These are phyloP conservation scores for Ulmus americana DNA, from an alignment of 331 rosid species.

Conservation along the genomic window DNA sequence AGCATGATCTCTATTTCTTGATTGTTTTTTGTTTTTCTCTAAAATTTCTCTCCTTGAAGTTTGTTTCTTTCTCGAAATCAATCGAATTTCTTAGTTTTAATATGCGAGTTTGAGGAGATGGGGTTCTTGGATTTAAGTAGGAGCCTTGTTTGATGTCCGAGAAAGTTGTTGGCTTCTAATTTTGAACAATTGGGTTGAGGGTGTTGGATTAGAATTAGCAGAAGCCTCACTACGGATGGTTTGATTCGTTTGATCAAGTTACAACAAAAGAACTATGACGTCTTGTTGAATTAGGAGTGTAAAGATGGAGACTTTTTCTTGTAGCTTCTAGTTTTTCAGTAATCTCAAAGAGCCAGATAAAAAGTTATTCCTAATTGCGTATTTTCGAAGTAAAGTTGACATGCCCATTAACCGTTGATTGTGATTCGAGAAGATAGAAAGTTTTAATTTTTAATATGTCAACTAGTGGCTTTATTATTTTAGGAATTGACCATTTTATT, in stretches of 20 bases:
- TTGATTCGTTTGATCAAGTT: no score
- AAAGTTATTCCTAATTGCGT: no score
- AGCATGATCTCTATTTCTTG: not conserved
- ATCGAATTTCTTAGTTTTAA: not conserved
- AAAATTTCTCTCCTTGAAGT: not conserved
- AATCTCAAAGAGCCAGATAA: not conserved
- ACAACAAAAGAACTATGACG: not conserved
- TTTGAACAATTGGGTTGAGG: slow-evolving; percentile 1
- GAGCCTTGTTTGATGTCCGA: not conserved
- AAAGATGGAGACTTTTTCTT: not conserved
- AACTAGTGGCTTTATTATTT: not conserved
- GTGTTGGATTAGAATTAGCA: not conserved
- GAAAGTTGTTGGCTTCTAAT: not conserved
- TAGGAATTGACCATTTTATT: slow-evolving; percentile 17
- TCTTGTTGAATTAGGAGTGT: not conserved
- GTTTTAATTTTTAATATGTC: not conserved
- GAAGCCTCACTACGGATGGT: not conserved
- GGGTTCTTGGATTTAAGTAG: no score
- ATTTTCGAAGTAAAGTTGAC: no score
- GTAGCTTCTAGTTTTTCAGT: not conserved
- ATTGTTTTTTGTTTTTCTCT: not conserved
- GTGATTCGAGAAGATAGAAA: not conserved
- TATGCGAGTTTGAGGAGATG: not conserved
- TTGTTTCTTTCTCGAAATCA: no score
- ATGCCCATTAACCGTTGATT: no score